Percentiles rank a stretch among this genome's conserved stretches.
Evolutionary conservation across 2,329 filamentous ascomycete species (phyloP).

Genomic region (Ophiosphaerella korrae): DNA sequence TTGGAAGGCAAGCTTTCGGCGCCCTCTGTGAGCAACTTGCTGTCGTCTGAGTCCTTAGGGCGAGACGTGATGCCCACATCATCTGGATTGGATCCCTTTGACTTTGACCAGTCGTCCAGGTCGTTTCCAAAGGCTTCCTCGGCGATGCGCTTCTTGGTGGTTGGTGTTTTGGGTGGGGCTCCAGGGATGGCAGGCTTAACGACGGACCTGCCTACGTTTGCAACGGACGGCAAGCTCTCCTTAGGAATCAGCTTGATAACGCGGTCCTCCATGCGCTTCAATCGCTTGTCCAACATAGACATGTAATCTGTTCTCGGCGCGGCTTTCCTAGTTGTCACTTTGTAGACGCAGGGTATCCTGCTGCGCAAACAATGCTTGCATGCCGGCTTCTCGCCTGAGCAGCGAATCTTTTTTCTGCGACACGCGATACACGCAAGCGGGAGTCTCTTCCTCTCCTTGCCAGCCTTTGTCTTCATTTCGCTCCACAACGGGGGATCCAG

Average conservation of each 20-base stretch:
- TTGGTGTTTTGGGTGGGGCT: constrained; percentile 60
- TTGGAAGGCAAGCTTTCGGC: constrained; percentile 79
- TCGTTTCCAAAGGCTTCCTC: constrained; percentile 88
- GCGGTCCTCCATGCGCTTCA: constrained; percentile 97
- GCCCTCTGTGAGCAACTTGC: constrained; percentile 79
- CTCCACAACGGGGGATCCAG: constrained; percentile 53
- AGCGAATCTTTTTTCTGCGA: constrained; percentile 95
- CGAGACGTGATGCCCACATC: constrained; percentile 56
- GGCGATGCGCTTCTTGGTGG: constrained; percentile 76
- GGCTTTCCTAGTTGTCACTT: constrained; percentile 91
- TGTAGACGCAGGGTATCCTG: constrained; percentile 95
- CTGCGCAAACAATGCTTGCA: constrained; percentile 96
- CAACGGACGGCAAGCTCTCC: constrained; percentile 72
- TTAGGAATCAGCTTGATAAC: constrained; percentile 96
- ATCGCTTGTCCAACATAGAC: constrained; percentile 95
- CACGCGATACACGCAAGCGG: constrained; percentile 96
- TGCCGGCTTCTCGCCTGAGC: constrained; percentile 94
- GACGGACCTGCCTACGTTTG: constrained; percentile 74
- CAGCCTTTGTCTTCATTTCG: constrained; percentile 68
- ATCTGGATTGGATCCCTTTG: constrained; percentile 56
- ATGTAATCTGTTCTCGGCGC: constrained; percentile 97
- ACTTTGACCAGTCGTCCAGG: constrained; percentile 78
- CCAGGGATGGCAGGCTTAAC: constrained; percentile 78
- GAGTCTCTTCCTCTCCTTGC: constrained; percentile 91
- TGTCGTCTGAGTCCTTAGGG: constrained; percentile 68